Evolutionary conservation across 2,329 filamentous ascomycete genomes (phyloP).

Genomic region (Penicillium sp.): DNA sequence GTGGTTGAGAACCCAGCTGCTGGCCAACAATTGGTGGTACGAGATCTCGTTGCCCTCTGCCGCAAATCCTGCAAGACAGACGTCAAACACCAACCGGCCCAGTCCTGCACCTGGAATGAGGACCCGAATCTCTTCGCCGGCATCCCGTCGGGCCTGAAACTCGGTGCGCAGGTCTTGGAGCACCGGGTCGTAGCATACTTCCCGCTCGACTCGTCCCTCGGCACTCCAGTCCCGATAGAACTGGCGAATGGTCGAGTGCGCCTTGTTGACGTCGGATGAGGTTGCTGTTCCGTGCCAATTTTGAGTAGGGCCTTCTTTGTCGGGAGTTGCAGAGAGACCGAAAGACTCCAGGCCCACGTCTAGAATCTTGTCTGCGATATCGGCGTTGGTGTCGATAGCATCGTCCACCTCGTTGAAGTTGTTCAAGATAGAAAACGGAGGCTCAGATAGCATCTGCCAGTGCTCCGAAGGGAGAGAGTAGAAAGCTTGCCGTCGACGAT

Average conservation of each 20-base stretch:
- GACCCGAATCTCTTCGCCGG: slow-evolving; percentile 56
- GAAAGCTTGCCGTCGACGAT: slow-evolving; percentile 85
- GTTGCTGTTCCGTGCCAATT: slow-evolving; percentile 72
- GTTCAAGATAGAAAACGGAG: slow-evolving; percentile 79
- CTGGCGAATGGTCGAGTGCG: slow-evolving; percentile 85
- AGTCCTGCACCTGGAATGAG: slow-evolving; percentile 88
- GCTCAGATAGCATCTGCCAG: slow-evolving; percentile 75
- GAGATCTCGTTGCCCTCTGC: slow-evolving; percentile 94
- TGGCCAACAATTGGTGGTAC: slow-evolving; percentile 92
- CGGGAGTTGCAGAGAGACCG: slow-evolving; percentile 45
- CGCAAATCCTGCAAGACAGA: slow-evolving; percentile 69
- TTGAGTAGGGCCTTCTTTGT: slow-evolving; percentile 43
- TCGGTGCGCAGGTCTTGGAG: slow-evolving; percentile 60
- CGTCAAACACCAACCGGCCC: slow-evolving; percentile 83
- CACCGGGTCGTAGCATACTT: slow-evolving; percentile 74
- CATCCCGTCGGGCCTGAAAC: slow-evolving; percentile 35
- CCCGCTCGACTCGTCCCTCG: slow-evolving; percentile 71
- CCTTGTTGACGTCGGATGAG: slow-evolving; percentile 78
- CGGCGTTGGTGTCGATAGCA: slow-evolving; percentile 84
- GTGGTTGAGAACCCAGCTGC: slow-evolving; percentile 56
- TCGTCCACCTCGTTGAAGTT: slow-evolving; percentile 76
- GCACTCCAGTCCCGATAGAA: slow-evolving; percentile 93
- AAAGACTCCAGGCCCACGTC: slow-evolving; percentile 68
- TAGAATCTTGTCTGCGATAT: slow-evolving; percentile 76
- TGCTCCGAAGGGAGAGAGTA: slow-evolving; percentile 84